Base-by-base conservation (phyloP, 163 green algal species). In the Scenedesmus sp. region DNA sequence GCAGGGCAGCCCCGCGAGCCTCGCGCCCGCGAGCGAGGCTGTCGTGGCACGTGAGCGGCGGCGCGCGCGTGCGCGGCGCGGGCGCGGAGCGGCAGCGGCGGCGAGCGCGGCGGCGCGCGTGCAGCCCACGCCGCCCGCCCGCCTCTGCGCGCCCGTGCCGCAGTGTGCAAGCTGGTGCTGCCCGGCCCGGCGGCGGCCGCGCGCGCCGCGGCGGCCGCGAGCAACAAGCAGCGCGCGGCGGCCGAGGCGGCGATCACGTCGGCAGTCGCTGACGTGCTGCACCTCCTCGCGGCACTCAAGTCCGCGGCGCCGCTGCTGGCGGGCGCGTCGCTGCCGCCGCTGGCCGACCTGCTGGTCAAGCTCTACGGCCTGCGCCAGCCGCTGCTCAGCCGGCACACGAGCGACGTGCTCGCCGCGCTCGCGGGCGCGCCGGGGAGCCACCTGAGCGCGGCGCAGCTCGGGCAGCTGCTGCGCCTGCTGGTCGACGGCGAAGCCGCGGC, bases 261-360 rank as follows among this genome's bases (percentile, higher is more conserved):
- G 20, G 89, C 93, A 18, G 91, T 96, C 18, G 65, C 87, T 5
- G 89, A 96, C n/a, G 84, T 92, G 20, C 87, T 97, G 63, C 90
- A 96, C 81, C 73, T 96, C 58, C 72, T 97, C 42, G 90, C 84
- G n/a, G 78, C 79, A 17, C 86, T 98, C 18, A 91, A 92, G 85
- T 31, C 45, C 24, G 54, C 69, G 2, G 63, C 92, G 31, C 85
- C 87, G 3, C 82, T 93, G 5, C 28, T 95, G 74, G 62, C 83
- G 84, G 77, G 56, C 44, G 9, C 78, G 6, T 56, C 81, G 4
- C 56, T 79, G 1, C 76, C 82, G n/a, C 42, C 31, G 2, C 45
- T 91, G 5, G 77, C 84, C 22, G 85, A 93, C 24, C 60, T 83
- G 26, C 60, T 94, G 39, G 70, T 95, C 33, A 85, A 89, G 77